phyloP scores from a whole-genome alignment of 2,329 filamentous ascomycete genomes.

The Paracorniculantispora psalliotae region DNA sequence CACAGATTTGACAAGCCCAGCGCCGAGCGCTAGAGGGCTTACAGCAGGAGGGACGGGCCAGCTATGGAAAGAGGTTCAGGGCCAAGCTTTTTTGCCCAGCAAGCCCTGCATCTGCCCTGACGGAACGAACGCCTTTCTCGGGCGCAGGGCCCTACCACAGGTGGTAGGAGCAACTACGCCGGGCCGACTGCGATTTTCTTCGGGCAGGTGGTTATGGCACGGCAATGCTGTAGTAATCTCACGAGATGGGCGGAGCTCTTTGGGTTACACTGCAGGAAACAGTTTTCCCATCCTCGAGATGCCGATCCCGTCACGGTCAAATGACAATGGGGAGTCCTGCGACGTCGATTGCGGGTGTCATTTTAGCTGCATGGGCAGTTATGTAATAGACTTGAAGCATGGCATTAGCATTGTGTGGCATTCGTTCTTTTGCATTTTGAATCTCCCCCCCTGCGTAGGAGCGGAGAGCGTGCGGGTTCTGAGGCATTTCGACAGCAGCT shows the following conservation, averaged over 20 bases:
- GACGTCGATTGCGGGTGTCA: not conserved
- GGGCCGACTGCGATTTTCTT: not conserved
- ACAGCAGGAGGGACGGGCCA: not conserved
- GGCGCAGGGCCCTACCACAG: not conserved
- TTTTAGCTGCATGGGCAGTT: not conserved
- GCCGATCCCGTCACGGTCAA: not conserved
- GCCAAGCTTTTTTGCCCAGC: conserved; percentile 9
- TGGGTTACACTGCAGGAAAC: not conserved
- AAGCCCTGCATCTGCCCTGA: not conserved
- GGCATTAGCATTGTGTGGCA: not conserved
- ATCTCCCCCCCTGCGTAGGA: not conserved
- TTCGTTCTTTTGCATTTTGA: not conserved
- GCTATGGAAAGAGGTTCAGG: not conserved
- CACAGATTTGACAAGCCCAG: not conserved
- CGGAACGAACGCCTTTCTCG: not conserved
- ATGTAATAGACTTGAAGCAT: not conserved
- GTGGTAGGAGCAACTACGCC: not conserved
- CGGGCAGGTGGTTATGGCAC: too few species aligned
- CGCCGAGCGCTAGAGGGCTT: too few species aligned
- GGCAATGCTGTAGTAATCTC: not conserved
- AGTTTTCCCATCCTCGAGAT: not conserved
- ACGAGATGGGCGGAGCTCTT: not conserved
- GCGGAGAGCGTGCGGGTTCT: conserved; percentile 1
- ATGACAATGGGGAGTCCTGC: not conserved
- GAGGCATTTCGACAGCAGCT: conserved; percentile 5